phyloP scores from a whole-genome alignment of 345 rosid genomes.

The Euphorbia peplus region DNA sequence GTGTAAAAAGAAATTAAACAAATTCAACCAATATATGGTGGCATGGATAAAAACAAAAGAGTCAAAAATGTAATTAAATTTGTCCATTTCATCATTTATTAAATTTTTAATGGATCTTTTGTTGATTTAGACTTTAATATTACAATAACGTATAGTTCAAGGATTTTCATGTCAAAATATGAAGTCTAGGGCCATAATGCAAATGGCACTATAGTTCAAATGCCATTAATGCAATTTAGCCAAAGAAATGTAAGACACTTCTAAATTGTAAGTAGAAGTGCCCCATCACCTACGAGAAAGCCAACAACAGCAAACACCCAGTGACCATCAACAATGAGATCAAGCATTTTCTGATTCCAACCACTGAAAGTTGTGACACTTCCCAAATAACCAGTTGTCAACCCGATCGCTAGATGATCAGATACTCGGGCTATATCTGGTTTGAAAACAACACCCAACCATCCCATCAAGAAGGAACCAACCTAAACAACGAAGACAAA shows the following conservation, averaged over 20 bases:
- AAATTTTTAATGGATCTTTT: too few species aligned
- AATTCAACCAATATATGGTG: too few species aligned
- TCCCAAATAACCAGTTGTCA: conserved; percentile 86
- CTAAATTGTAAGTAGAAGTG: background rate
- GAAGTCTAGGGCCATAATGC: too few species aligned
- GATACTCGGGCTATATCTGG: conserved; percentile 58
- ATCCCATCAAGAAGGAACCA: conserved; percentile 98
- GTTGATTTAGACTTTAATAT: too few species aligned
- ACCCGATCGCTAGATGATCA: conserved; percentile 65
- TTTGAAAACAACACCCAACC: conserved; percentile 89
- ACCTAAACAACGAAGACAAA: conserved; percentile 36
- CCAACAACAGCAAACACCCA: conserved; percentile 68
- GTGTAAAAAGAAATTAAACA: too few species aligned
- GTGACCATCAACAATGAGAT: conserved; percentile 63
- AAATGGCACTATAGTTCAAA: too few species aligned
- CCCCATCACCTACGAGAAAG: conserved; percentile 59
- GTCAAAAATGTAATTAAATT: too few species aligned
- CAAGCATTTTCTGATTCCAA: conserved; percentile 97
- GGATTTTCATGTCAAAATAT: too few species aligned
- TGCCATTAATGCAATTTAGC: too few species aligned
- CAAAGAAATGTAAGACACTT: background rate
- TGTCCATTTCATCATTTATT: too few species aligned
- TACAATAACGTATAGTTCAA: too few species aligned
- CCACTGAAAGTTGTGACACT: conserved; percentile 97
- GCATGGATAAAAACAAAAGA: too few species aligned